phyloP scores from a whole-genome alignment of 2,329 filamentous ascomycete species.

The Trichoderma pleuroti region DNA sequence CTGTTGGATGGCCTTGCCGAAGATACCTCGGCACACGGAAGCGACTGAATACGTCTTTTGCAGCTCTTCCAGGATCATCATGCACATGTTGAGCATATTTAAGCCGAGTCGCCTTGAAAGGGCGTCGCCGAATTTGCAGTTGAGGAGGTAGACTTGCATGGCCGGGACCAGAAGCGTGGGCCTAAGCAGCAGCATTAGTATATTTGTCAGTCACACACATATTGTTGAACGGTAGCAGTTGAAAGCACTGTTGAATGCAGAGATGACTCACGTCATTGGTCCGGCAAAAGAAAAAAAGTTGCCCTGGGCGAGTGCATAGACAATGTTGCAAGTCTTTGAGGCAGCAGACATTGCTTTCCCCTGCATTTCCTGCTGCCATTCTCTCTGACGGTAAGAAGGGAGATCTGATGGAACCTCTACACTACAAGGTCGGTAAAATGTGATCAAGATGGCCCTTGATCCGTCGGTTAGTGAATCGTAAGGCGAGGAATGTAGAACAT shows the following conservation, averaged over 20 bases:
- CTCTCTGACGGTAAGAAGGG: neutral
- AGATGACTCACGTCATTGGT: slow-evolving; percentile 1
- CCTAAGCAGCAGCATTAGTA: neutral
- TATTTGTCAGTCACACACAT: neutral
- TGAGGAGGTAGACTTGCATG: slow-evolving; percentile 16
- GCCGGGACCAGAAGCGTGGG: slow-evolving; percentile 1
- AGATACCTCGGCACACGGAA: slow-evolving; percentile 14
- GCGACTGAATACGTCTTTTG: slow-evolving; percentile 13
- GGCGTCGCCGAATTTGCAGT: slow-evolving; percentile 11
- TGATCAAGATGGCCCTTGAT: neutral
- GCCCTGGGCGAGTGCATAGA: slow-evolving; percentile 8
- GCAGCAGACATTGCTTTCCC: slow-evolving; percentile 10
- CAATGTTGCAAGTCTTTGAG: slow-evolving; percentile 14
- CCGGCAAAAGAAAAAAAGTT: slow-evolving; percentile 5
- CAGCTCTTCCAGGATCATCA: slow-evolving; percentile 12
- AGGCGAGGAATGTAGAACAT: too few relatives aligned
- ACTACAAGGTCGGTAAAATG: slow-evolving; percentile 4
- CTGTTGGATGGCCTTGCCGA: slow-evolving; percentile 13
- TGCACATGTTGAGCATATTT: slow-evolving; percentile 16
- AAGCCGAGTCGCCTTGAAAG: slow-evolving; percentile 4
- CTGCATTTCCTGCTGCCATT: slow-evolving; percentile 13
- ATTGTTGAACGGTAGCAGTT: too few relatives aligned
- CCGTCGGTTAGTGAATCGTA: neutral
- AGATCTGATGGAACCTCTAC: slow-evolving; percentile 6
- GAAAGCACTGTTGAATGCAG: too few relatives aligned